These are phyloP conservation scores for Diaporthe sp. DNA, from an alignment of 2,329 filamentous ascomycete genomes.

Conservation along the genomic window DNA sequence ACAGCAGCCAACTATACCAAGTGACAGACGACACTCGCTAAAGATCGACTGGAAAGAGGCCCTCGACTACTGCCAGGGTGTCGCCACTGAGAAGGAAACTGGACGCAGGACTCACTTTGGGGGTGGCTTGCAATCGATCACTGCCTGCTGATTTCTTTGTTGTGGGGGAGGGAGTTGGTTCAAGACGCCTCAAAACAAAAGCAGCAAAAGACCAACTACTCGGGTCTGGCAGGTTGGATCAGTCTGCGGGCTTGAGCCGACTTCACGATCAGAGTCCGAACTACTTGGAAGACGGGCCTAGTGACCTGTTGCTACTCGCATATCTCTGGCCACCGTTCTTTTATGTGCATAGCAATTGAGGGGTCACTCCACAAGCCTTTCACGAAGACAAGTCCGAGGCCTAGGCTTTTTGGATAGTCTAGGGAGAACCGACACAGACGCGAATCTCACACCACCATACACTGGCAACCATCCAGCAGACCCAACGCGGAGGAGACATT, in stretches of 20 bases:
- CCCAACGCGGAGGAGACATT: background rate
- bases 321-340: slow-evolving; percentile 5
- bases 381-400: background rate
- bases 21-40: background rate
- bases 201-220: background rate
- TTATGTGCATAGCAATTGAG: slow-evolving; percentile 1
- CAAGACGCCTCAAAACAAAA: background rate
- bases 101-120: background rate
- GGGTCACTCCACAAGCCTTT: background rate
- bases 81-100: background rate
- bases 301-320: background rate
- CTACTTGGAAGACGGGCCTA: slow-evolving; percentile 4
- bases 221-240: background rate
- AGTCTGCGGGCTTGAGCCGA: background rate
- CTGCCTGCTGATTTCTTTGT: background rate
- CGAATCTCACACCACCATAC: background rate
- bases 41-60: background rate
- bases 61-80: background rate
- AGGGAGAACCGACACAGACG: background rate
- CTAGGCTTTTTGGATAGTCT: background rate
- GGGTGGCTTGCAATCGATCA: background rate
- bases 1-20: background rate
- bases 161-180: too few relatives aligned
- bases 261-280: background rate
- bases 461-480: too few relatives aligned